These are phyloP conservation scores for Capronia americana DNA, from an alignment of 2,329 filamentous ascomycete genomes.

Conservation along the genomic window DNA sequence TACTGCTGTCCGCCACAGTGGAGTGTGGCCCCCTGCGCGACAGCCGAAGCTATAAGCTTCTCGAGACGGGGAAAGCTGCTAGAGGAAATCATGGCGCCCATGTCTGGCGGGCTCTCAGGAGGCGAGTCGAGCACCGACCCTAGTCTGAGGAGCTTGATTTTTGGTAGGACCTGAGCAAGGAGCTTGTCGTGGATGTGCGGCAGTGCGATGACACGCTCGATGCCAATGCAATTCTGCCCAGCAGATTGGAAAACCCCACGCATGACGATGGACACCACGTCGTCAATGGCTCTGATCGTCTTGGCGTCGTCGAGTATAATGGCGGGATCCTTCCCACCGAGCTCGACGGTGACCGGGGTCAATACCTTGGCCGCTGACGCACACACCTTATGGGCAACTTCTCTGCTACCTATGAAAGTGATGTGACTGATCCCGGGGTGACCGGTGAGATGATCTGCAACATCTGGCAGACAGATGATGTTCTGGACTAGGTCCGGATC, in stretches of 20 bases:
- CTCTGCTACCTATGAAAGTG: conserved; percentile 92
- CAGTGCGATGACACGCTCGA: conserved; percentile 87
- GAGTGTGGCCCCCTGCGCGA: conserved; percentile 77
- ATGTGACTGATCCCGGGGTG: conserved; percentile 85
- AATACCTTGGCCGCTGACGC: conserved; percentile 82
- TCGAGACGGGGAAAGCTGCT: conserved; percentile 78
- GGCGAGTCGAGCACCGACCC: conserved; percentile 68
- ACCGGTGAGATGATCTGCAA: conserved; percentile 80
- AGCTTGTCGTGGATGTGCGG: conserved; percentile 77
- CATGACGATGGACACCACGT: conserved; percentile 82
- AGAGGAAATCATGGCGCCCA: conserved; percentile 88
- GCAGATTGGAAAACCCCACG: conserved; percentile 87
- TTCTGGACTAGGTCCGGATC: conserved; percentile 82
- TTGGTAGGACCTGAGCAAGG: conserved; percentile 71
- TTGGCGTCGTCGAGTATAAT: conserved; percentile 79
- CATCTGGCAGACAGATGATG: conserved; percentile 84
- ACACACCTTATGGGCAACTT: conserved; percentile 86
- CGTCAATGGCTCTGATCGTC: conserved; percentile 66
- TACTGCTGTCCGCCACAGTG: conserved; percentile 78
- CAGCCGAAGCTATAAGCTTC: conserved; percentile 75
- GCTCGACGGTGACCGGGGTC: conserved; percentile 87
- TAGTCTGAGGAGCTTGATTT: conserved; percentile 75
- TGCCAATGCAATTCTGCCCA: conserved; percentile 97
- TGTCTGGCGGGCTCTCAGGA: conserved; percentile 60
- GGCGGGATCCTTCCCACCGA: conserved; percentile 93